Conservation (phyloP, 2,329 filamentous ascomycete species). For the Amauroascus niger region DNA sequence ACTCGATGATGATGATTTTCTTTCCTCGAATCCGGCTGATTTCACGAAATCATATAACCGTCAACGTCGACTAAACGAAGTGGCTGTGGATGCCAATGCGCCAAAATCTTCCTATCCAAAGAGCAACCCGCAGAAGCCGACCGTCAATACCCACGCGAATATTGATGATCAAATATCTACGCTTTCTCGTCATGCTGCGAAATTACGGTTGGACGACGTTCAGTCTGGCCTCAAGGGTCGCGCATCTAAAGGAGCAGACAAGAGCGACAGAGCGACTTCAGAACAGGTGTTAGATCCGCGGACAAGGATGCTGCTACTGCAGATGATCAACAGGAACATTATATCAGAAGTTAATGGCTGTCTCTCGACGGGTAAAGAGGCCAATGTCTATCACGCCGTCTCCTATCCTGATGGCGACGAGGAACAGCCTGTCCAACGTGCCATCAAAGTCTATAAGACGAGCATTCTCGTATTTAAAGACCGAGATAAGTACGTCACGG, state of each 20-base stretch:
- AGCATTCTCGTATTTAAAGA: conserved; percentile 97
- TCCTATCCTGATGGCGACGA: conserved; percentile 45
- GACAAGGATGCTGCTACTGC: conserved; percentile 88
- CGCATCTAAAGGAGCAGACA: conserved; percentile 49
- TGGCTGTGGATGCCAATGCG: conserved; percentile 37
- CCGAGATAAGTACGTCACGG: conserved; percentile 86
- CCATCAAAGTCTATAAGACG: conserved; percentile 99
- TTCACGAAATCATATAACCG: conserved; percentile 83
- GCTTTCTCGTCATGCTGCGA: conserved; percentile 74
- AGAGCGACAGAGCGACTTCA: conserved; percentile 82
- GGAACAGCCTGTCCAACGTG: conserved; percentile 56
- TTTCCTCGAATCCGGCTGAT: conserved; percentile 52
- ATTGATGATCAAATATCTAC: conserved; percentile 81
- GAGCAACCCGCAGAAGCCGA: conserved; percentile 68
- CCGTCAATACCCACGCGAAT: conserved; percentile 65
- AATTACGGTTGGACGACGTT: conserved; percentile 65
- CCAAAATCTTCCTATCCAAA: conserved; percentile 54
- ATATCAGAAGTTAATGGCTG: conserved; percentile 90
- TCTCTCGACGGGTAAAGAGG: conserved; percentile 93
- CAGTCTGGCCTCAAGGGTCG: conserved; percentile 45
- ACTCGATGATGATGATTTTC: conserved; percentile 47
- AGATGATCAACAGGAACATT: conserved; percentile 87
- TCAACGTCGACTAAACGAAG: conserved; percentile 58
- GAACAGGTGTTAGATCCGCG: conserved; percentile 91
- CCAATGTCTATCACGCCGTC: conserved; percentile 91